These are phyloP conservation scores for Agastache rugosa DNA, from an alignment of 257 asterid genomes.

Conservation along the genomic window DNA sequence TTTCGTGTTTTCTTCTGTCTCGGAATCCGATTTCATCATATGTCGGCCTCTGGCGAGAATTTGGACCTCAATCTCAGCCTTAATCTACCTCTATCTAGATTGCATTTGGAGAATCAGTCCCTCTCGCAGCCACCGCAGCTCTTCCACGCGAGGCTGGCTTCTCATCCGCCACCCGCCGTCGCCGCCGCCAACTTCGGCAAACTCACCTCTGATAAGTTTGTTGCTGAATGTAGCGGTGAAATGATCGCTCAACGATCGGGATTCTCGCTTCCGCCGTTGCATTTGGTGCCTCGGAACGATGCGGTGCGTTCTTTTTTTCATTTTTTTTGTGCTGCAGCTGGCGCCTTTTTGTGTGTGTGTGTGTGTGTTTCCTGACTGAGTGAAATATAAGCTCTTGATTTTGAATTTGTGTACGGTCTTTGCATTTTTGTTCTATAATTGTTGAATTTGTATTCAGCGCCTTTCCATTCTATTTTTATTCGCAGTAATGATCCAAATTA, in stretches of 20 bases:
- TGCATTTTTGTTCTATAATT: not conserved
- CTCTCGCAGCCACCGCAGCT: conserved; percentile 29
- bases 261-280: conserved; percentile 12
- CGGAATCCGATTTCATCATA: conserved; percentile 17
- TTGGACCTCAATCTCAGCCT: conserved; percentile 54
- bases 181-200: not conserved
- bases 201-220: conserved; percentile 1
- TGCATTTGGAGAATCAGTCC: conserved; percentile 38
- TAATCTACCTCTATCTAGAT: conserved; percentile 42
- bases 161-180: conserved; percentile 33
- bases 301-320: conserved; percentile 34
- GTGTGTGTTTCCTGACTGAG: no score
- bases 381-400: not conserved
- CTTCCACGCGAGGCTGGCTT: conserved; percentile 23
- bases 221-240: conserved; percentile 10
- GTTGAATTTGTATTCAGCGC: not conserved
- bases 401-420: conserved; percentile 1
- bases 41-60: conserved; percentile 55
- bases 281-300: conserved; percentile 26
- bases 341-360: not conserved
- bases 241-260: conserved; percentile 7
- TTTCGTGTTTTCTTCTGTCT: not conserved
- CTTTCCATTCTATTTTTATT: not conserved
- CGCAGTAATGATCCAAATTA: not conserved
- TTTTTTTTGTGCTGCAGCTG: not conserved